These are phyloP conservation scores for Myriosclerotinia scirpicola DNA, from an alignment of 2,329 filamentous ascomycete species.

Conservation along the genomic window DNA sequence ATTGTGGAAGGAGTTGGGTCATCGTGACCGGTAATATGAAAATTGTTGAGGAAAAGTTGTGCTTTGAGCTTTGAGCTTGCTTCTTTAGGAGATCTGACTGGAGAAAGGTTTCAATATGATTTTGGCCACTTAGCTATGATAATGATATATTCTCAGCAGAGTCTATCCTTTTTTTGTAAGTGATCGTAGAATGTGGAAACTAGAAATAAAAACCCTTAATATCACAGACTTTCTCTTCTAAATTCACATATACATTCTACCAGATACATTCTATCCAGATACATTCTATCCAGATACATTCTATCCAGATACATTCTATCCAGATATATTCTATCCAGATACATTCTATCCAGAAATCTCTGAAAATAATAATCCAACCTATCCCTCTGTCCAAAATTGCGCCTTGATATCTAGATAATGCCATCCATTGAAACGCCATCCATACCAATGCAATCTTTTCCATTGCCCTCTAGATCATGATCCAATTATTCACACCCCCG, in stretches of 20 bases:
- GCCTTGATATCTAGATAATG: not conserved
- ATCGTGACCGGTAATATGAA: conserved; percentile 76
- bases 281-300: not conserved
- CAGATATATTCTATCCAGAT: not conserved
- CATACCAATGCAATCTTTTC: not conserved
- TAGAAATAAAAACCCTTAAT: not conserved
- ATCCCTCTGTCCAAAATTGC: not conserved
- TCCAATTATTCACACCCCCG: not conserved
- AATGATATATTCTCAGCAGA: not conserved
- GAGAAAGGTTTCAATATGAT: too few relatives aligned
- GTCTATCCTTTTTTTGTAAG: not conserved
- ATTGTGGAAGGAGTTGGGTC: conserved; percentile 78
- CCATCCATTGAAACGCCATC: not conserved
- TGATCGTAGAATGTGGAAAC: not conserved
- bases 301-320: not conserved
- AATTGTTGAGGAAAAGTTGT: conserved; percentile 30
- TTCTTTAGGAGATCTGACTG: not conserved
- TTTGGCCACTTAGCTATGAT: not conserved
- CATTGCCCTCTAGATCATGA: not conserved
- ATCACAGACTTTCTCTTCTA: not conserved
- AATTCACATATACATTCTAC: too few relatives aligned
- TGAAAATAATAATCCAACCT: not conserved
- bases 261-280: not conserved
- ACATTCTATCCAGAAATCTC: not conserved
- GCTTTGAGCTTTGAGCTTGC: not conserved